Evolutionary conservation across 148 eudicot species (phyloP).

Genomic region (Beta vulgaris): DNA sequence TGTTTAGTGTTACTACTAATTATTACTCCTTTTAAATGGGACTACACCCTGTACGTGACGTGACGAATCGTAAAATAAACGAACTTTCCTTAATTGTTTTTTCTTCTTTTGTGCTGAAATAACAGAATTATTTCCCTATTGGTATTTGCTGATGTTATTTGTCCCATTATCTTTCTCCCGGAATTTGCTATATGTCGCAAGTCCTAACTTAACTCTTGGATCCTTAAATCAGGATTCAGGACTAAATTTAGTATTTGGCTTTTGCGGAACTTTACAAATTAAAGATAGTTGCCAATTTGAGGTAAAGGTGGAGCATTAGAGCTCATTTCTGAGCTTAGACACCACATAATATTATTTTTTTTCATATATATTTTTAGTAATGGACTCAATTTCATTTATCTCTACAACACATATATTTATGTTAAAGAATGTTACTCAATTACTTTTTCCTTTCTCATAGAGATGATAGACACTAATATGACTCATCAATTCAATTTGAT

Average conservation of each 20-base stretch:
- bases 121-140: too few relatives aligned
- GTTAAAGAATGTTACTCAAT: too few relatives aligned
- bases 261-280: neutral
- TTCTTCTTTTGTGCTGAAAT: neutral
- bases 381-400: too few relatives aligned
- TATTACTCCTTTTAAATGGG: slow-evolving; percentile 8
- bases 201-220: slow-evolving; percentile 10
- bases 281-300: neutral
- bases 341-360: too few relatives aligned
- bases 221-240: slow-evolving; percentile 13
- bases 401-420: too few relatives aligned
- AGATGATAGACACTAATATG: too few relatives aligned
- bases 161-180: neutral
- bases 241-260: neutral
- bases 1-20: neutral
- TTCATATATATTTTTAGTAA: too few relatives aligned
- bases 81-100: neutral
- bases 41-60: slow-evolving; percentile 10
- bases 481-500: too few relatives aligned
- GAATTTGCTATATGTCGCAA: neutral
- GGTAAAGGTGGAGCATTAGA: neutral
- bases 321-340: too few relatives aligned
- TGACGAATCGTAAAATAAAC: neutral
- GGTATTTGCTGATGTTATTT: neutral
- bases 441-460: too few relatives aligned